phyloP scores from a whole-genome alignment of 257 asterid genomes.

The Solanum virginianum region DNA sequence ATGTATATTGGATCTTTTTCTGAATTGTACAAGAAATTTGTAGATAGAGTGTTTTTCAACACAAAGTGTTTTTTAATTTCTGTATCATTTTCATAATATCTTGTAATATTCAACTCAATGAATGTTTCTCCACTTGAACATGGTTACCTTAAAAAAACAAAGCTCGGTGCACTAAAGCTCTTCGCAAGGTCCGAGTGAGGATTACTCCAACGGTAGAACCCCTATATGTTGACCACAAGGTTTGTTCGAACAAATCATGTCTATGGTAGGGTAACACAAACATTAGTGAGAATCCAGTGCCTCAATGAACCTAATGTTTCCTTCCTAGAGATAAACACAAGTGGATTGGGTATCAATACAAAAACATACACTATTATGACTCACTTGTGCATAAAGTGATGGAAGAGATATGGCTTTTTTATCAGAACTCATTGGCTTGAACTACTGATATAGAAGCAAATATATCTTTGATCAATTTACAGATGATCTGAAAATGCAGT shows the following conservation, averaged over 20 bases:
- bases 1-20: not conserved
- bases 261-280: not conserved
- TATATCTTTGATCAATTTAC: not conserved
- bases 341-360: not conserved
- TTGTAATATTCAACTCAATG: not conserved
- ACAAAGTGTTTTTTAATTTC: not conserved
- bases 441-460: not conserved
- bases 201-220: not conserved
- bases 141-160: not conserved
- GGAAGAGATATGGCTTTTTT: not conserved
- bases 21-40: not conserved
- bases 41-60: not conserved
- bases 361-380: not conserved
- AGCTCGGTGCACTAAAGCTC: too few relatives aligned
- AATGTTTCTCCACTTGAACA: not conserved
- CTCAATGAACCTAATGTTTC: not conserved
- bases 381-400: not conserved
- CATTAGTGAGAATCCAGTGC: not conserved
- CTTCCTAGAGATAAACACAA: not conserved
- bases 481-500: constrained; percentile 1
- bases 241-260: not conserved
- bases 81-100: not conserved
- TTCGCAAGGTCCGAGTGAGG: not conserved
- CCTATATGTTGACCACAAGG: too few relatives aligned
- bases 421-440: not conserved